phyloP scores from a whole-genome alignment of 2,329 filamentous ascomycete genomes.

The Ophiostoma tasmaniense region DNA sequence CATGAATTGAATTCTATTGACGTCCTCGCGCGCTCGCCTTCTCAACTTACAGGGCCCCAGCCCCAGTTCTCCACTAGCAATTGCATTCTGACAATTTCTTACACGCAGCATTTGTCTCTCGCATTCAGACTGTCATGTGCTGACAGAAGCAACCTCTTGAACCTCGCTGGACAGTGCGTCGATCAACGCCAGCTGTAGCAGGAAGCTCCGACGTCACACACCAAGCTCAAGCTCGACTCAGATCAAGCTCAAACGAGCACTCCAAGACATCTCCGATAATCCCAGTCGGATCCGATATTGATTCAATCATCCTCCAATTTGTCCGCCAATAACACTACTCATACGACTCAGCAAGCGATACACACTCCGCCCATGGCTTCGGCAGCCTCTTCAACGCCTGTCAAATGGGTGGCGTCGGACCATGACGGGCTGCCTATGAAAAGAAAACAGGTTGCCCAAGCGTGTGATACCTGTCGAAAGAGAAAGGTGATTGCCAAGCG shows the following conservation, averaged over 20 bases:
- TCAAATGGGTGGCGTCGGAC: constrained; percentile 52
- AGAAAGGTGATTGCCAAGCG: constrained; percentile 40
- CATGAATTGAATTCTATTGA: not conserved
- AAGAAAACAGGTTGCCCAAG: constrained; percentile 51
- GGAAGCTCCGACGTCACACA: constrained; percentile 3
- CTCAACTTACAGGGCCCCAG: too few species aligned
- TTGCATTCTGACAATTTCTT: not conserved
- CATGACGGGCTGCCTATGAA: constrained; percentile 47
- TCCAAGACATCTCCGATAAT: not conserved
- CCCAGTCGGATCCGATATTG: not conserved
- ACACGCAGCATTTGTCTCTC: not conserved
- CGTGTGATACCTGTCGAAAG: constrained; percentile 46
- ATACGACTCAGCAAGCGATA: not conserved
- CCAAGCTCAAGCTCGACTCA: not conserved
- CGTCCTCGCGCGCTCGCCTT: not conserved
- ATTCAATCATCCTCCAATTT: not conserved
- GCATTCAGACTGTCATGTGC: not conserved
- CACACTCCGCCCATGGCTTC: constrained; percentile 1
- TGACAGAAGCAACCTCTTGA: not conserved
- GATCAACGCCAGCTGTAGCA: not conserved
- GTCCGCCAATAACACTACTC: not conserved
- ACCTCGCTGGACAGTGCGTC: not conserved
- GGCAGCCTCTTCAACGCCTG: constrained; percentile 21
- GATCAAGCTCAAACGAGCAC: not conserved
- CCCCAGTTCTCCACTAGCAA: not conserved